phyloP scores from a whole-genome alignment of 2,329 filamentous ascomycete species.

The Tothia fuscella region DNA sequence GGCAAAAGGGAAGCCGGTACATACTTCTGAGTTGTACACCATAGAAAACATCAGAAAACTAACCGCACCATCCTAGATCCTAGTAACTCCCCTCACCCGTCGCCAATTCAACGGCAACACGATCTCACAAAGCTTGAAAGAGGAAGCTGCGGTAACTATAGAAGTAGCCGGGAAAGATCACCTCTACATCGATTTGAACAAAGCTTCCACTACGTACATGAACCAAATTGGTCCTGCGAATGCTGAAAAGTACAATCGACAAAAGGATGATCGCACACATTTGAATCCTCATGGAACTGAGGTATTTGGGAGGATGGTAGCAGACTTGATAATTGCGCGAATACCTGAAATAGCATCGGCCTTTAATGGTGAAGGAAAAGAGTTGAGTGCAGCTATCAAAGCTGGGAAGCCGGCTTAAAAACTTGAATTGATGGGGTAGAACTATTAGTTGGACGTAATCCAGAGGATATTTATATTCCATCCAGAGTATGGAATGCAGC shows the following conservation, averaged over 20 bases:
- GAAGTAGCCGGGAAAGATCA: conserved; percentile 31
- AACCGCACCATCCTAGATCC: conserved; percentile 26
- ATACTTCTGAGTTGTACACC: not conserved
- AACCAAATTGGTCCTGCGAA: conserved; percentile 37
- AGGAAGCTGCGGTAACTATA: conserved; percentile 36
- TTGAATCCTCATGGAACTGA: conserved; percentile 40
- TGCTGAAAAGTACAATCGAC: conserved; percentile 37
- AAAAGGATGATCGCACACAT: conserved; percentile 41
- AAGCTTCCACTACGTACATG: conserved; percentile 37
- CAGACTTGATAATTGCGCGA: conserved; percentile 33
- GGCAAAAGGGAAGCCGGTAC: conserved; percentile 31
- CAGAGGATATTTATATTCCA: too few species aligned
- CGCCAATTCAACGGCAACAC: conserved; percentile 30
- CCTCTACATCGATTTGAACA: conserved; percentile 39
- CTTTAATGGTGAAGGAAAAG: too few species aligned
- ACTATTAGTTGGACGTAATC: too few species aligned
- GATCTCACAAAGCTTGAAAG: conserved; percentile 35
- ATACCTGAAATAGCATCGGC: conserved; percentile 26
- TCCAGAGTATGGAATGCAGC: too few species aligned
- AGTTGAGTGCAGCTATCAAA: not conserved
- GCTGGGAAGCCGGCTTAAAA: not conserved
- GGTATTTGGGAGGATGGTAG: conserved; percentile 48
- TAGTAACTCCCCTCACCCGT: conserved; percentile 44
- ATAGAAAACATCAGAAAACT: not conserved
- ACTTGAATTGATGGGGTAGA: not conserved